Evolutionary conservation across 495 filamentous ascomycete genomes (phyloP).

Genomic region (Geoglossum glabrum): DNA sequence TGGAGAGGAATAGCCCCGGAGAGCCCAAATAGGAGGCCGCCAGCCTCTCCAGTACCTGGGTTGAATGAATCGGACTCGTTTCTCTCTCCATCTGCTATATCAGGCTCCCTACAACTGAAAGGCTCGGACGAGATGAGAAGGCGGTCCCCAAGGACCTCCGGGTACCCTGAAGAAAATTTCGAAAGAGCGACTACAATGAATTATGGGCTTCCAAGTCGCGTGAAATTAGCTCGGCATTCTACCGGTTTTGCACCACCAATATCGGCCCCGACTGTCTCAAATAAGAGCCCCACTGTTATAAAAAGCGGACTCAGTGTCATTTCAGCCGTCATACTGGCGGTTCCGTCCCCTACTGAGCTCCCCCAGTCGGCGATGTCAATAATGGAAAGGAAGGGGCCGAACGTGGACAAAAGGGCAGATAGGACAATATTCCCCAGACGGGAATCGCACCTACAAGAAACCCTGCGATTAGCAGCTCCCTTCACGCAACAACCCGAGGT

Average conservation of each 20-base stretch:
- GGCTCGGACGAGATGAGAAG: background rate
- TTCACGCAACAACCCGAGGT: background rate
- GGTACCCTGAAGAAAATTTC: background rate
- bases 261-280: background rate
- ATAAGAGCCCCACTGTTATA: background rate
- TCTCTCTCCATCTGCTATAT: background rate
- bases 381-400: background rate
- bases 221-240: background rate
- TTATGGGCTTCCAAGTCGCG: background rate
- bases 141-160: background rate
- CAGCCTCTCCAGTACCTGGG: background rate
- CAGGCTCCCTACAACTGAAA: background rate
- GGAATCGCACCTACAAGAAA: background rate
- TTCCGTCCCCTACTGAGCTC: background rate
- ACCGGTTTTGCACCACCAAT: background rate
- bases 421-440: background rate
- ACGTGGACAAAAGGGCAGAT: background rate
- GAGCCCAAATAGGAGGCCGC: background rate
- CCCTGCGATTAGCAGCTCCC: background rate
- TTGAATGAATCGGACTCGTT: background rate
- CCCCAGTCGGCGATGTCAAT: background rate
- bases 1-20: background rate
- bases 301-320: background rate
- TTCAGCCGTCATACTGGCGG: background rate
- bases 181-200: background rate